These are phyloP conservation scores for Pestalotiopsis sp. DNA, from an alignment of 2,329 filamentous ascomycete species.

Conservation along the genomic window DNA sequence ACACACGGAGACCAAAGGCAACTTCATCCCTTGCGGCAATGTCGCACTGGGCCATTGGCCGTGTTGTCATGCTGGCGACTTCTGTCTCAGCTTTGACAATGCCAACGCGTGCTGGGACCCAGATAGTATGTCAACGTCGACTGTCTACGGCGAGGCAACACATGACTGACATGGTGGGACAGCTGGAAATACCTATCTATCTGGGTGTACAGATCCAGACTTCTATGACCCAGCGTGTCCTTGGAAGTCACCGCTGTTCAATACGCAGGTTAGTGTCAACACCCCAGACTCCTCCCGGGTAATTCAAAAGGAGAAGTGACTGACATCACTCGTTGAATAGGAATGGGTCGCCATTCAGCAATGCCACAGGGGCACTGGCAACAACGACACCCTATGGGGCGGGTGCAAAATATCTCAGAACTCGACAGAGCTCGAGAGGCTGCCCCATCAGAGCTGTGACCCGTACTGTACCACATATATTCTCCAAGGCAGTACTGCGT, in stretches of 20 bases:
- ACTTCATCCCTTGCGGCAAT: constrained; percentile 15
- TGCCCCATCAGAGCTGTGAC: constrained; percentile 13
- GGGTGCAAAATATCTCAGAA: constrained; percentile 7
- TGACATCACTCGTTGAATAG: not conserved
- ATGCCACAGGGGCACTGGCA: not conserved
- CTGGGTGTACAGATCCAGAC: constrained; percentile 14
- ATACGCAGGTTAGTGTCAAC: not conserved
- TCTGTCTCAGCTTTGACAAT: constrained; percentile 11
- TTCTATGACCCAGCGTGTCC: constrained; percentile 12
- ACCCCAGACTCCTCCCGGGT: too few relatives aligned
- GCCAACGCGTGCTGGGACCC: constrained; percentile 13
- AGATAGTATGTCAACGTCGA: constrained; percentile 7
- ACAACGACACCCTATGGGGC: constrained; percentile 10
- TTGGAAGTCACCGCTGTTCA: constrained; percentile 10
- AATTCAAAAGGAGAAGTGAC: too few relatives aligned
- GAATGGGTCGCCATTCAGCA: constrained; percentile 15
- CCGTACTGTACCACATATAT: constrained; percentile 6
- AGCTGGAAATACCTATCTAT: constrained; percentile 15
- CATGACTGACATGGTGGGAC: not conserved
- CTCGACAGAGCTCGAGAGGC: constrained; percentile 8
- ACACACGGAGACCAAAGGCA: constrained; percentile 8
- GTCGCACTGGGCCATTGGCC: constrained; percentile 13
- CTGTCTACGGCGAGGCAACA: not conserved
- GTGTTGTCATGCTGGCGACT: constrained; percentile 12
- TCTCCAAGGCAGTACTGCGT: not conserved